Evolutionary conservation across 805 yeast genomes (phyloP).

Genomic region (Saccharomycopsis fermentans): DNA sequence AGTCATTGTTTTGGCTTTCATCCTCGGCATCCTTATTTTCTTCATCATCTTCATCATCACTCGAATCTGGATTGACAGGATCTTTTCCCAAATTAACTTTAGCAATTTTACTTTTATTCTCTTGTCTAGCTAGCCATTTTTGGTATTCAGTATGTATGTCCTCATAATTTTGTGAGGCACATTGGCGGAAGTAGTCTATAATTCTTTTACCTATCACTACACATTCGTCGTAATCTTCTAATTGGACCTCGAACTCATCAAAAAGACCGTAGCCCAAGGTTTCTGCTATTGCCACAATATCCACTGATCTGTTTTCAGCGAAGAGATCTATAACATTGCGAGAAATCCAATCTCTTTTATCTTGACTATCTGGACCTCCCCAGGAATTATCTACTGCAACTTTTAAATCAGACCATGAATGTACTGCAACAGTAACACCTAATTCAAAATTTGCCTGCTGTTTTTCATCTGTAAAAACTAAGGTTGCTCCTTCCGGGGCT

Average conservation of each 20-base stretch:
- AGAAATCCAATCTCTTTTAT: conserved; percentile 91
- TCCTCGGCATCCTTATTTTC: conserved; percentile 33
- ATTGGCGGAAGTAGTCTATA: conserved; percentile 56
- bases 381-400: conserved; percentile 87
- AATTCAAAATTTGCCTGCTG: conserved; percentile 83
- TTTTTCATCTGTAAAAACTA: conserved; percentile 44
- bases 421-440: conserved; percentile 86
- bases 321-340: conserved; percentile 77
- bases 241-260: conserved; percentile 83
- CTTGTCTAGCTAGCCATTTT: conserved; percentile 48
- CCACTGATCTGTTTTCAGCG: conserved; percentile 51
- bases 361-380: conserved; percentile 92
- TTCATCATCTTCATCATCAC: conserved; percentile 36
- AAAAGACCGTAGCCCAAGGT: conserved; percentile 81
- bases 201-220: conserved; percentile 60
- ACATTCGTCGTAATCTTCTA: conserved; percentile 79
- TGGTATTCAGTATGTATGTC: conserved; percentile 50
- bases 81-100: conserved; percentile 45
- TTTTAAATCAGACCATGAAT: conserved; percentile 79
- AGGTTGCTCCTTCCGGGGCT: conserved; percentile 33
- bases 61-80: conserved; percentile 51
- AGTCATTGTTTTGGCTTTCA: conserved; percentile 26
- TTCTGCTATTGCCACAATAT: conserved; percentile 72
- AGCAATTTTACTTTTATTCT: conserved; percentile 22
- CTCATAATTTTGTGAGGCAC: conserved; percentile 40